phyloP scores from a whole-genome alignment of 148 eudicot genomes.

The Rhododendron griersonianum region DNA sequence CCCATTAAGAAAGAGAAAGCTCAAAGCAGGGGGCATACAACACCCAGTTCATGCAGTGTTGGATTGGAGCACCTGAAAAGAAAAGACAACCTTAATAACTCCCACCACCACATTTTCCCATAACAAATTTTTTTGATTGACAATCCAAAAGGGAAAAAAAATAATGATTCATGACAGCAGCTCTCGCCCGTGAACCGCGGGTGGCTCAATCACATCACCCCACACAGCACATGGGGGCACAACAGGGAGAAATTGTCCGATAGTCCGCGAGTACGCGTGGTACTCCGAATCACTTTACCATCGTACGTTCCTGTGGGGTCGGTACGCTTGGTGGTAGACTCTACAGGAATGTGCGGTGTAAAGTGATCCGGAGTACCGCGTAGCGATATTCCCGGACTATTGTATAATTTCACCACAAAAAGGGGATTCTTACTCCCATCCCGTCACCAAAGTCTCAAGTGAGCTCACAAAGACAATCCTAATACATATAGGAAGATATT shows the following conservation, averaged over 20 bases:
- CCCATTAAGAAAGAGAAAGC: background rate
- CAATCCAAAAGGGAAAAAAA: background rate
- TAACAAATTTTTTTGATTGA: background rate
- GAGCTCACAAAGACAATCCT: no score
- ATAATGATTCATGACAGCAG: background rate
- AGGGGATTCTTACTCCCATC: background rate
- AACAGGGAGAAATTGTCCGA: background rate
- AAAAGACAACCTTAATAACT: conserved; percentile 15
- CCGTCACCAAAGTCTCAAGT: background rate
- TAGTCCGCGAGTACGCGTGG: no score
- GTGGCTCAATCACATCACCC: background rate
- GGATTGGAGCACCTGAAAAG: conserved; percentile 14
- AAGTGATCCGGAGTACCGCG: no score
- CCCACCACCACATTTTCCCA: conserved; percentile 8
- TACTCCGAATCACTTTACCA: no score
- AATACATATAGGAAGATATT: no score
- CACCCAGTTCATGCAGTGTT: conserved; percentile 6
- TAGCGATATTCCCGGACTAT: no score
- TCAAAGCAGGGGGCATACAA: no score
- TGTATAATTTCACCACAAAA: background rate
- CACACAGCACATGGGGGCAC: background rate
- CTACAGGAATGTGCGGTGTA: no score
- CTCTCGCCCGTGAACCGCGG: background rate
- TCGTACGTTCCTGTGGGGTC: no score
- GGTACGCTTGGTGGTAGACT: no score